These are phyloP conservation scores for Wickerhamiella brachini DNA, from an alignment of 805 yeast species.

Conservation along the genomic window DNA sequence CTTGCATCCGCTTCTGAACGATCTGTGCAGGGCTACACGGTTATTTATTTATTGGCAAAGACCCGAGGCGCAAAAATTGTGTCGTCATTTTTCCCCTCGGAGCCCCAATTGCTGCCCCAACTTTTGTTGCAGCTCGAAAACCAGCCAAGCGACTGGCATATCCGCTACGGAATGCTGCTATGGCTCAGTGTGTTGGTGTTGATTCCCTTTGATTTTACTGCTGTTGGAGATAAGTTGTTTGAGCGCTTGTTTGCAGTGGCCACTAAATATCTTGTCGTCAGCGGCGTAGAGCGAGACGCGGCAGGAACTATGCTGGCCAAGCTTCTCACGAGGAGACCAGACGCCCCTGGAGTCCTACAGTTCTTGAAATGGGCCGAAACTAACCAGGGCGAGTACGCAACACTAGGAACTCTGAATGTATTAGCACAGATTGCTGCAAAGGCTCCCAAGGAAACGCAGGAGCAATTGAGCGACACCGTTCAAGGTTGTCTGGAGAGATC, in stretches of 20 bases:
- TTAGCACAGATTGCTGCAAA: conserved; percentile 2
- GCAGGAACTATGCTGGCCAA: conserved; percentile 40
- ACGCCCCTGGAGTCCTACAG: background rate
- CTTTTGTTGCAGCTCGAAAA: conserved; percentile 22
- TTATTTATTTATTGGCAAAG: conserved; percentile 42
- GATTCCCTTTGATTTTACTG: conserved; percentile 55
- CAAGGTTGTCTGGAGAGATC: background rate
- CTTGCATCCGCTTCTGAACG: background rate
- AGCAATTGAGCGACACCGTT: background rate
- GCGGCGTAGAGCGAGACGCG: conserved; percentile 47
- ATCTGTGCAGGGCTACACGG: background rate
- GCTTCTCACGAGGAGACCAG: conserved; percentile 31
- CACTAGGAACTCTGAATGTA: background rate
- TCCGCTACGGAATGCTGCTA: conserved; percentile 37
- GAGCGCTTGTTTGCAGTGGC: conserved; percentile 28
- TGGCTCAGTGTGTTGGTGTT: conserved; percentile 62
- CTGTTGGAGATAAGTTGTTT: conserved; percentile 25
- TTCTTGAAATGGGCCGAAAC: background rate
- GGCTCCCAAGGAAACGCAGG: background rate
- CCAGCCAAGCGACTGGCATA: conserved; percentile 30
- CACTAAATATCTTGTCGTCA: conserved; percentile 24
- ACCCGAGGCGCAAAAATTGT: conserved; percentile 52
- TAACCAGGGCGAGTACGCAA: background rate
- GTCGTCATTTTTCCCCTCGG: conserved; percentile 45
- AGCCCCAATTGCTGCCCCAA: conserved; percentile 35